Conservation (phyloP, 2,329 filamentous ascomycete genomes). For the Diplodia sapinea region DNA sequence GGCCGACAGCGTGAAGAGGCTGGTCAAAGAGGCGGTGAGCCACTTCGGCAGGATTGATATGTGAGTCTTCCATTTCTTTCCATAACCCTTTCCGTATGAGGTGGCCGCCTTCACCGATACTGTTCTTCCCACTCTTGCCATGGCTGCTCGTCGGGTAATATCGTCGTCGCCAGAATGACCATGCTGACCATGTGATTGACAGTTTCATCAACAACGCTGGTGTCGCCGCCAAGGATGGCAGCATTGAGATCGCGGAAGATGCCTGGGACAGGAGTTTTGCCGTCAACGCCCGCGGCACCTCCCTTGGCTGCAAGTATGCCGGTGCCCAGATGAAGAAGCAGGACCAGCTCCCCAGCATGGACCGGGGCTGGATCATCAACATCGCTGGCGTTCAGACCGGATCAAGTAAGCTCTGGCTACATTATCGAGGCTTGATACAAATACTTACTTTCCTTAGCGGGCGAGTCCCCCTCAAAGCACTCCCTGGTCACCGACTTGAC, state of each 20-base stretch:
- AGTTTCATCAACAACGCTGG: constrained; percentile 43
- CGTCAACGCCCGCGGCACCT: constrained; percentile 44
- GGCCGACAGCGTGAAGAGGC: constrained; percentile 34
- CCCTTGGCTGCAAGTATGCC: constrained; percentile 44
- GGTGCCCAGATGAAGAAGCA: constrained; percentile 44
- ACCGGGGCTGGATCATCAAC: constrained; percentile 62
- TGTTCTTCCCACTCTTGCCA: too few species aligned
- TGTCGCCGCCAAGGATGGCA: constrained; percentile 39
- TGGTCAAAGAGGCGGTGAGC: constrained; percentile 40
- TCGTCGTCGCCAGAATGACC: constrained; percentile 22
- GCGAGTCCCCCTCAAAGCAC: constrained; percentile 58
- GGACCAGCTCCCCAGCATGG: constrained; percentile 36
- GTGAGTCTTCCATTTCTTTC: constrained; percentile 27
- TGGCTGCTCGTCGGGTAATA: constrained; percentile 33
- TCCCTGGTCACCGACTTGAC: constrained; percentile 54
- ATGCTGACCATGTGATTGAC: constrained; percentile 32
- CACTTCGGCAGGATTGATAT: constrained; percentile 45
- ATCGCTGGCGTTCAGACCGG: constrained; percentile 54
- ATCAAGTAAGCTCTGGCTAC: constrained; percentile 36
- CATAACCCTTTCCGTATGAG: neutral
- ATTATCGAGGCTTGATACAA: neutral
- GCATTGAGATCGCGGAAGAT: constrained; percentile 38
- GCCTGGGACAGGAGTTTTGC: constrained; percentile 41
- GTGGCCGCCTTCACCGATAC: constrained; percentile 5
- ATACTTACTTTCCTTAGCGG: constrained; percentile 35